Evolutionary conservation across 148 eudicot species (phyloP).

Genomic region (Persicaria tinctoria): DNA sequence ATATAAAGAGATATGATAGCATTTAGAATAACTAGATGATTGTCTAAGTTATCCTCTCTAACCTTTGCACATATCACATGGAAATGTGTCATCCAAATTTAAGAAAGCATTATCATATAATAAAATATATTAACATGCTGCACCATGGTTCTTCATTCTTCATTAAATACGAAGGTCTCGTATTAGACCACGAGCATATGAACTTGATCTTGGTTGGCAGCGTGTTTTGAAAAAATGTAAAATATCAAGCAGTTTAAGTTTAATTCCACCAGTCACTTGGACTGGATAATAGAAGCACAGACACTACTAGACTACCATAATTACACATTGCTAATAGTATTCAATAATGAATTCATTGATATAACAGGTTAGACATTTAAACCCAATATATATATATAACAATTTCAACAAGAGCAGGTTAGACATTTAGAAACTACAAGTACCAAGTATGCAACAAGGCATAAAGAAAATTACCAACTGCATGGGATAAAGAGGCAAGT

Average conservation of each 20-base stretch:
- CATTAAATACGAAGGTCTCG: not conserved
- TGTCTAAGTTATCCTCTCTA: not conserved
- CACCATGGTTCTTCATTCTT: not conserved
- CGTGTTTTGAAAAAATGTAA: no score
- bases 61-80: not conserved
- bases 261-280: not conserved
- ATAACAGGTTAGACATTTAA: not conserved
- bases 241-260: not conserved
- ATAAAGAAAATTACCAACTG: slow-evolving; percentile 53
- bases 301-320: no score
- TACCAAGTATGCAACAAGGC: not conserved
- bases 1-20: not conserved
- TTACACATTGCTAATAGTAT: not conserved
- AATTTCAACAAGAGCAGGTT: not conserved
- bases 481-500: slow-evolving; percentile 66
- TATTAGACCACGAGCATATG: not conserved
- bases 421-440: not conserved
- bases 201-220: not conserved
- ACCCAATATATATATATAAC: no score
- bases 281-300: no score
- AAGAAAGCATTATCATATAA: not conserved
- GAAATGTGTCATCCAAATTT: no score
- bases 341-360: not conserved
- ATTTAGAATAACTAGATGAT: not conserved
- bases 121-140: not conserved